A percentile compares a stretch with the other conserved stretches of the same genome.
These are phyloP conservation scores for Emericellopsis cladophorae DNA, from an alignment of 2,329 filamentous ascomycete species.

Conservation along the genomic window DNA sequence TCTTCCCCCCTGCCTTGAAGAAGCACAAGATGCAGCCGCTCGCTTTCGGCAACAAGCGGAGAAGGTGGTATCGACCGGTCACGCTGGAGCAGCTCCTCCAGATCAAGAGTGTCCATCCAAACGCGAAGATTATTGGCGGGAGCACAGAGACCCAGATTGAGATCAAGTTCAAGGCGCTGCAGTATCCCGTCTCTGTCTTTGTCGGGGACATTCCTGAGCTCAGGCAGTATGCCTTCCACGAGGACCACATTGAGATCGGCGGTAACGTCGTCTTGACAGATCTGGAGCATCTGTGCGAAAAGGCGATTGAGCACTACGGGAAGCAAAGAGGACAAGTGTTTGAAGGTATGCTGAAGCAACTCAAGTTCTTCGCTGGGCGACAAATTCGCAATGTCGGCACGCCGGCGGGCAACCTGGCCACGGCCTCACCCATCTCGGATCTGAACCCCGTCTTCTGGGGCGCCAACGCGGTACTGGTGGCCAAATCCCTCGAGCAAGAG, in stretches of 20 bases:
- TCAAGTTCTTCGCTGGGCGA: conserved; percentile 86
- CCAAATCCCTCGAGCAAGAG: conserved; percentile 61
- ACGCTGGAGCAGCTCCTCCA: conserved; percentile 79
- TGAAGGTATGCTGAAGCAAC: conserved; percentile 81
- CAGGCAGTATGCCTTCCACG: conserved; percentile 65
- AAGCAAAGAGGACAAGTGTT: conserved; percentile 63
- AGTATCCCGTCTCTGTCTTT: conserved; percentile 81
- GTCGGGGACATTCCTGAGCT: conserved; percentile 89
- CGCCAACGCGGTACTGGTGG: conserved; percentile 68
- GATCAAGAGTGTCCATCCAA: conserved; percentile 76
- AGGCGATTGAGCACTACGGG: conserved; percentile 73
- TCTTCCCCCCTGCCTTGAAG: conserved; percentile 77
- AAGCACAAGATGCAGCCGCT: conserved; percentile 74
- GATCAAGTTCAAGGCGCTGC: conserved; percentile 91
- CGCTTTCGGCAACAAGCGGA: conserved; percentile 86
- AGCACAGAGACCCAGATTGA: conserved; percentile 98
- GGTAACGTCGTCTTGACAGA: conserved; percentile 90
- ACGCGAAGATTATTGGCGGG: conserved; percentile 88
- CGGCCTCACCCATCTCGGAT: conserved; percentile 92
- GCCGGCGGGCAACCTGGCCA: conserved; percentile 85
- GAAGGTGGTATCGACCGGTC: conserved; percentile 84
- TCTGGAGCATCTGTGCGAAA: conserved; percentile 69
- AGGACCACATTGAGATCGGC: conserved; percentile 79
- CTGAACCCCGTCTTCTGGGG: conserved; percentile 90
- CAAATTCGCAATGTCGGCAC: conserved; percentile 98